Percentiles rank a stretch among this genome's conserved stretches.
These are phyloP conservation scores for Biscogniauxia marginata DNA, from an alignment of 2,329 filamentous ascomycete species.

Conservation along the genomic window DNA sequence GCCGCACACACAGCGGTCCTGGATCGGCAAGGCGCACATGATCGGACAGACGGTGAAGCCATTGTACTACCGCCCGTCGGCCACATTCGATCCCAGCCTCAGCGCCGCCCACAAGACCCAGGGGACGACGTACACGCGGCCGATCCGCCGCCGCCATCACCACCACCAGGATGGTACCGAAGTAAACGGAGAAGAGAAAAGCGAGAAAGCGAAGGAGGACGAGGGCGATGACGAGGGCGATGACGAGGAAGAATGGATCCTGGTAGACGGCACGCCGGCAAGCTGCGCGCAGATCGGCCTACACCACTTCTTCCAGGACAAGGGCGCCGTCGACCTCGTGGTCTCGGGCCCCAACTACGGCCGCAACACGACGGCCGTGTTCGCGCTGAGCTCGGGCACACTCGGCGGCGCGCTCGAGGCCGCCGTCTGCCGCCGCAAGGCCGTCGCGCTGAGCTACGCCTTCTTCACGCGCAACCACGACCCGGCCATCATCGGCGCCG, in stretches of 20 bases:
- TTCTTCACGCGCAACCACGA: conserved; percentile 93
- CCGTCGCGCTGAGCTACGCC: conserved; percentile 85
- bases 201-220: not conserved
- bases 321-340: conserved; percentile 72
- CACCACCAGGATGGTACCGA: conserved; percentile 17
- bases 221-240: conserved; percentile 30
- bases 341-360: conserved; percentile 82
- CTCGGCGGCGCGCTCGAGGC: conserved; percentile 76
- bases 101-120: conserved; percentile 47
- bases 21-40: conserved; percentile 98
- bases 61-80: conserved; percentile 70
- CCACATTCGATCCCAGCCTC: conserved; percentile 35
- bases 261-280: conserved; percentile 79
- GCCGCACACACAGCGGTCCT: conserved; percentile 87
- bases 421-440: conserved; percentile 64
- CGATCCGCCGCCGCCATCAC: conserved; percentile 4
- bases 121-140: conserved; percentile 59
- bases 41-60: conserved; percentile 86
- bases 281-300: conserved; percentile 80
- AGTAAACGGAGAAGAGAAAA: not conserved
- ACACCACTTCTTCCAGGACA: conserved; percentile 73
- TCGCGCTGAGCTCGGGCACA: conserved; percentile 75
- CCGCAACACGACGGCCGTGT: conserved; percentile 77
- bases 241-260: conserved; percentile 72
- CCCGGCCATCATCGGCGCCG: conserved; percentile 73